phyloP scores from a whole-genome alignment of 2,329 filamentous ascomycete genomes.

The Hypoxylon sp. region DNA sequence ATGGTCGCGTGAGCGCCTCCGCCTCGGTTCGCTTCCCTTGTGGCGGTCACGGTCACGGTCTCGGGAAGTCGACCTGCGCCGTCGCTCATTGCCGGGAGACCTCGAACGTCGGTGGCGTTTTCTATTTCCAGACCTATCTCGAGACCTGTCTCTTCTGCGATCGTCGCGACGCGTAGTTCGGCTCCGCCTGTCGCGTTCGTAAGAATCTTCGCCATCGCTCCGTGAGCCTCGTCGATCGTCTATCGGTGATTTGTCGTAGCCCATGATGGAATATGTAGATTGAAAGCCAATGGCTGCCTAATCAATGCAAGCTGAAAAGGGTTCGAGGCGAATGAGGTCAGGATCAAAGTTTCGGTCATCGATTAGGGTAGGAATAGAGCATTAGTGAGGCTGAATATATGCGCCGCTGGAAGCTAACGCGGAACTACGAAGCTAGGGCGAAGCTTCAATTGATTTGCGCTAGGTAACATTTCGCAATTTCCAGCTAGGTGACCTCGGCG shows the following conservation, averaged over 20 bases:
- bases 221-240: conserved; percentile 32
- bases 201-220: conserved; percentile 40
- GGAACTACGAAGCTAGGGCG: not conserved
- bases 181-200: conserved; percentile 44
- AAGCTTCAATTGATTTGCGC: conserved; percentile 9
- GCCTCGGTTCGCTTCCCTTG: conserved; percentile 49
- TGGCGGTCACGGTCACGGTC: conserved; percentile 52
- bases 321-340: conserved; percentile 19
- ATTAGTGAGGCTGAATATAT: conserved; percentile 33
- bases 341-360: conserved; percentile 34
- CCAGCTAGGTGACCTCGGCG: not conserved
- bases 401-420: conserved; percentile 1
- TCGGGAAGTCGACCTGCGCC: conserved; percentile 47
- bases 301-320: conserved; percentile 21
- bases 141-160: conserved; percentile 40
- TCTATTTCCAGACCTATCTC: conserved; percentile 44
- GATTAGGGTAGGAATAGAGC: conserved; percentile 10
- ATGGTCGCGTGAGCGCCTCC: conserved; percentile 55
- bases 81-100: conserved; percentile 48
- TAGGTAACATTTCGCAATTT: conserved; percentile 11
- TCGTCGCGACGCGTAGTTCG: conserved; percentile 42
- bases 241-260: conserved; percentile 31
- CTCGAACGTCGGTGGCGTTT: conserved; percentile 48
- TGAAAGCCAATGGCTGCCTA: not conserved
- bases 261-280: conserved; percentile 29